phyloP scores from a whole-genome alignment of 495 filamentous ascomycete genomes.

The Aspergillus sclerotioniger region DNA sequence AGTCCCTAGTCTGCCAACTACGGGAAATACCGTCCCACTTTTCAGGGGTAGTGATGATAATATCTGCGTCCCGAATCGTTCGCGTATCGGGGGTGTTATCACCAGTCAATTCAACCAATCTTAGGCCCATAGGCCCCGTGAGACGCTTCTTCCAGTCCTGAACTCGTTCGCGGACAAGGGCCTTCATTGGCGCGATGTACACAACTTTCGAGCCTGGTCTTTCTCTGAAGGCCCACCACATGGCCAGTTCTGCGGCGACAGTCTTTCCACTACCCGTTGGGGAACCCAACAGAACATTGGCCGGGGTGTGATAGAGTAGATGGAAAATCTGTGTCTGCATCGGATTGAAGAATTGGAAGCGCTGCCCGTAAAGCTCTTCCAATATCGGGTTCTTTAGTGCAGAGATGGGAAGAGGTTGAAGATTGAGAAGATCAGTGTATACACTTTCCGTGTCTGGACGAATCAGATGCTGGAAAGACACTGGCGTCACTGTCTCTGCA shows the following conservation, averaged over 20 bases:
- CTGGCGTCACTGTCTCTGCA: conserved; percentile 90
- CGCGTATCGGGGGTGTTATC: conserved; percentile 97
- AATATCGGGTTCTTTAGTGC: conserved; percentile 84
- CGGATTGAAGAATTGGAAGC: conserved; percentile 96
- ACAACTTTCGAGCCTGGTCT: conserved; percentile 96
- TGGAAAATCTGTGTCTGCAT: conserved; percentile 99
- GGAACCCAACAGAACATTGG: conserved; percentile 93
- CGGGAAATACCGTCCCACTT: conserved; percentile 99
- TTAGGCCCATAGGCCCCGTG: conserved; percentile 80
- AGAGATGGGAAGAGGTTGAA: conserved; percentile 85
- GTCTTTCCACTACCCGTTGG: conserved; percentile 98
- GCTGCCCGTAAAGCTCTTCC: conserved; percentile 81
- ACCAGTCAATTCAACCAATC: conserved; percentile 93
- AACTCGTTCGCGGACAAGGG: conserved; percentile 92
- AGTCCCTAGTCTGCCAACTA: conserved; percentile 95
- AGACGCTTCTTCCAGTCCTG: conserved; percentile 89
- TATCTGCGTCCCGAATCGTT: conserved; percentile 90
- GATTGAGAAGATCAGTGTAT: conserved; percentile 88
- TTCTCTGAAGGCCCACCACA: conserved; percentile 99
- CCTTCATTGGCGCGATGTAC: conserved; percentile 99
- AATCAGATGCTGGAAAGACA: conserved; percentile 98
- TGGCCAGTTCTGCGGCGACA: conserved; percentile 91
- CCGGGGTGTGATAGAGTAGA: conserved; percentile 82
- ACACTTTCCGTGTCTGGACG: conserved; percentile 95
- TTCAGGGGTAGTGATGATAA: conserved; percentile 97